phyloP scores from a whole-genome alignment of 2,329 filamentous ascomycete species.

The Apiospora phragmitis region DNA sequence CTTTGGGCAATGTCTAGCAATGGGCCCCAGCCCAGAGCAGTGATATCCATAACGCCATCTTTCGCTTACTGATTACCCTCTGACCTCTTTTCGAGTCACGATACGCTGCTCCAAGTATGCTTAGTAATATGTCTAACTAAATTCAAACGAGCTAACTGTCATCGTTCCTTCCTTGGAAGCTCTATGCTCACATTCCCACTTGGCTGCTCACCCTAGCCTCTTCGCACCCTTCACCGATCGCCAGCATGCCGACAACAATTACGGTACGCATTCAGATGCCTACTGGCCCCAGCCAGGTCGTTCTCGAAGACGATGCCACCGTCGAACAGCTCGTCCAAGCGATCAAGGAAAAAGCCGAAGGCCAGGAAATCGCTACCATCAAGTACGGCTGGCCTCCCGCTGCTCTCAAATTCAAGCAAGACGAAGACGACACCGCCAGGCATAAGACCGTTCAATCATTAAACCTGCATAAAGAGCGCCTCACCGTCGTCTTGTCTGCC shows the following conservation, averaged over 20 bases:
- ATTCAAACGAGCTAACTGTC: not conserved
- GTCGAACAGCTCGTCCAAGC: constrained; percentile 60
- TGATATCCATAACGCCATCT: not conserved
- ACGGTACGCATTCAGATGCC: constrained; percentile 76
- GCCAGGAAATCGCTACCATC: constrained; percentile 64
- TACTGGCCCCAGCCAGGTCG: constrained; percentile 68
- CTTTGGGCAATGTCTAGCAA: not conserved
- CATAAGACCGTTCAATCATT: constrained; percentile 48
- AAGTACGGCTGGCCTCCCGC: constrained; percentile 86
- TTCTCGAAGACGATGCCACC: constrained; percentile 67
- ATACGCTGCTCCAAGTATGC: not conserved
- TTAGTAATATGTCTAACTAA: not conserved
- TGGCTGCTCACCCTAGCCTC: not conserved
- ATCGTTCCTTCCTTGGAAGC: not conserved
- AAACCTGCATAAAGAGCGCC: constrained; percentile 49
- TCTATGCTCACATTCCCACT: not conserved
- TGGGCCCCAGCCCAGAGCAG: not conserved
- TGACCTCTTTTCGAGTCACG: not conserved
- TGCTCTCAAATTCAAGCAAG: constrained; percentile 55
- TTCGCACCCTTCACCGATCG: not conserved
- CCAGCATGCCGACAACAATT: constrained; percentile 46
- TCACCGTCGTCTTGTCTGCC: constrained; percentile 50
- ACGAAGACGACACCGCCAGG: constrained; percentile 38
- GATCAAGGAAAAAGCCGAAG: constrained; percentile 64
- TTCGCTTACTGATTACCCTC: not conserved